These are phyloP conservation scores for Rhododendron griersonianum DNA, from an alignment of 148 eudicot species.

Conservation along the genomic window DNA sequence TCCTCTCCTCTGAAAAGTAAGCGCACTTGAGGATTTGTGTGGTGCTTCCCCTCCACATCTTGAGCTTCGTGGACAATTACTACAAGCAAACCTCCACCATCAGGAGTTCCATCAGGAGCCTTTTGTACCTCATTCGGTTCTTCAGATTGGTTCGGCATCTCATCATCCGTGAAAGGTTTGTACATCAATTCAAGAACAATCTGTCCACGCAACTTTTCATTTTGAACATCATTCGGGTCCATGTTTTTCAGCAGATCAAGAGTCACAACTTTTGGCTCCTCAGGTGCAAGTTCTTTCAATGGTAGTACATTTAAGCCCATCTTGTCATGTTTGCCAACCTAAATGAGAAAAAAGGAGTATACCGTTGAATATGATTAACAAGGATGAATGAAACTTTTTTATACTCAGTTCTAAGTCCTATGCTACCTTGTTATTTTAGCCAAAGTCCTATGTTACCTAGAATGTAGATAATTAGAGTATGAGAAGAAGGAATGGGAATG, in stretches of 20 bases:
- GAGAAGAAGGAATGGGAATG: not conserved
- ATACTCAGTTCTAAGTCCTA: not conserved
- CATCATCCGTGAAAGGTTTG: slow-evolving; percentile 64
- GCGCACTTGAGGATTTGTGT: slow-evolving; percentile 31
- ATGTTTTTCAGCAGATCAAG: slow-evolving; percentile 67
- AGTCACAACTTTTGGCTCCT: slow-evolving; percentile 57
- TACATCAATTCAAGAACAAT: slow-evolving; percentile 54
- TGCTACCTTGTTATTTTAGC: not conserved
- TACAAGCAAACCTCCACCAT: slow-evolving; percentile 60
- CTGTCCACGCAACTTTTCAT: slow-evolving; percentile 79
- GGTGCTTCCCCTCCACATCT: slow-evolving; percentile 60
- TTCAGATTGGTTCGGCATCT: slow-evolving; percentile 38
- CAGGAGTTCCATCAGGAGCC: slow-evolving; percentile 61
- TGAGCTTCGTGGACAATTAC: slow-evolving; percentile 55
- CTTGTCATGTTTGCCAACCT: slow-evolving; percentile 86
- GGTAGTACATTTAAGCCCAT: slow-evolving; percentile 71
- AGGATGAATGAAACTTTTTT: not conserved
- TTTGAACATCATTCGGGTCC: slow-evolving; percentile 60
- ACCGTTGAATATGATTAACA: not conserved
- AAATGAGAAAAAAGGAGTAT: slow-evolving; percentile 1
- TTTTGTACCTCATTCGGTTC: slow-evolving; percentile 47
- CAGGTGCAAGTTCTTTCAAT: slow-evolving; percentile 66
- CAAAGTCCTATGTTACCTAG: not conserved
- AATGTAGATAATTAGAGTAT: not conserved
- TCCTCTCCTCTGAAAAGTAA: slow-evolving; percentile 29